Base-by-base conservation (phyloP, 352 stramenopile genomes). In the Phytophthora idaei region DNA sequence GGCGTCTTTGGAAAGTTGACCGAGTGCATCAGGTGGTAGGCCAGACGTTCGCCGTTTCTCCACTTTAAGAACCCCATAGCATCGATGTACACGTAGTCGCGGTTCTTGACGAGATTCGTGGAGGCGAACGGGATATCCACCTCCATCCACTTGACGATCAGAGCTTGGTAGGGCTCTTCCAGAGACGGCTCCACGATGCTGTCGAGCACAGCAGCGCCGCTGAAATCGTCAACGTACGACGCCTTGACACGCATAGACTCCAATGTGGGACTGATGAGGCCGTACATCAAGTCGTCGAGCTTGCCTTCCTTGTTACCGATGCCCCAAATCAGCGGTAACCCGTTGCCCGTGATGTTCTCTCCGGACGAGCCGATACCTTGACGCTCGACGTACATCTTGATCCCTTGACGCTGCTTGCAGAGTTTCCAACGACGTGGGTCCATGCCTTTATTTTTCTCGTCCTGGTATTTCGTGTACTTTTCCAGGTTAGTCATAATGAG, bases 161-260 rank as follows among this genome's bases (percentile, higher is more conserved):
- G 44, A 29, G 71, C 51, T 27, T 64, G 71, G 46, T 74, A 79
- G 4, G 71, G 71, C 1, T 89, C 80, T 39, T 74, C 67, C 10
- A 77, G 42, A 2, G 61, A 78, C 7, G 83, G 80, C 5, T 77
- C 71, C 25, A 78, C 56, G 37, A 90, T 78, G 14, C 76, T 85
- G 54, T 80, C 80, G 41, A 91, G 72, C 37, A 91, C 74, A 4
- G 76, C 76, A 29, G 68, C 73, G 45, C 78, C 79, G 17, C 73
- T 76, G 50, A 88, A 74, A 46, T 87, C 78, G 12, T 80, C 54
- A 2, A 77, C 70, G 53, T 81, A 74, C 10, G 71, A 78, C 37
- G 74, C 73, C 63, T 85, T 80, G 50, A 88, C 64, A 29, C 73
- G 76, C 79, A 88, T 85, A 1, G 69, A 46, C 53, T 85, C 79